phyloP scores from a whole-genome alignment of 2,329 filamentous ascomycete species.

The Pyrenochaeta sp. region DNA sequence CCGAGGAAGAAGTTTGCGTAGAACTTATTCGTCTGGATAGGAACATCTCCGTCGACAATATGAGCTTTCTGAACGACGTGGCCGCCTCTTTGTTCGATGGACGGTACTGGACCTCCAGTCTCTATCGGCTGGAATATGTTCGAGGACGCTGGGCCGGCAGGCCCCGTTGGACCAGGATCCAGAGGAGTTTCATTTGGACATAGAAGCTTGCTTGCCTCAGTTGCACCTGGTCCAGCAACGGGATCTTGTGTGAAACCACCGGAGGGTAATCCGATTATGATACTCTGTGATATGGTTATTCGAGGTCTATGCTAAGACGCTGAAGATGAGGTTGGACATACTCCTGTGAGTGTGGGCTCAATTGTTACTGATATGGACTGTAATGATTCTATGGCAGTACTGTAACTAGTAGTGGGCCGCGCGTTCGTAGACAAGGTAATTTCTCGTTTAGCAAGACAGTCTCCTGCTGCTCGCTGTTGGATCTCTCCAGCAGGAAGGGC shows the following conservation, averaged over 20 bases:
- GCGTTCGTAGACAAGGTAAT: constrained; percentile 30
- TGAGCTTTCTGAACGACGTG: constrained; percentile 52
- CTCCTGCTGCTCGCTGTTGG: constrained; percentile 16
- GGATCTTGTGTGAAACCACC: constrained; percentile 39
- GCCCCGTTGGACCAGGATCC: constrained; percentile 31
- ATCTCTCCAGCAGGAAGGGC: constrained; percentile 28
- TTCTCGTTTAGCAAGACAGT: constrained; percentile 23
- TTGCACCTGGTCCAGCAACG: constrained; percentile 22
- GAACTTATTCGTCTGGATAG: constrained; percentile 77
- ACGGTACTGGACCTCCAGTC: constrained; percentile 48
- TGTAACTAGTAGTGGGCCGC: constrained; percentile 42
- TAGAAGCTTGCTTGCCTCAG: constrained; percentile 29
- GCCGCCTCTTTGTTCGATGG: constrained; percentile 46
- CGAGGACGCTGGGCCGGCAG: constrained; percentile 18
- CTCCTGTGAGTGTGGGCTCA: constrained; percentile 35
- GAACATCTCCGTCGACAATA: constrained; percentile 47
- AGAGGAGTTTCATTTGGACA: constrained; percentile 39
- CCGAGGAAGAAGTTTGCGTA: constrained; percentile 80
- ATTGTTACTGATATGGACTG: constrained; percentile 37
- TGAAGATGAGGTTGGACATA: constrained; percentile 15
- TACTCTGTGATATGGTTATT: constrained; percentile 29
- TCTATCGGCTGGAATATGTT: constrained; percentile 54
- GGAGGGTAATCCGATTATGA: constrained; percentile 41
- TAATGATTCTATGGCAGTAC: constrained; percentile 31
- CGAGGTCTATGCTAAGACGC: neutral